phyloP scores from a whole-genome alignment of 2,329 filamentous ascomycete genomes.

The Cladophialophora carrionii region DNA sequence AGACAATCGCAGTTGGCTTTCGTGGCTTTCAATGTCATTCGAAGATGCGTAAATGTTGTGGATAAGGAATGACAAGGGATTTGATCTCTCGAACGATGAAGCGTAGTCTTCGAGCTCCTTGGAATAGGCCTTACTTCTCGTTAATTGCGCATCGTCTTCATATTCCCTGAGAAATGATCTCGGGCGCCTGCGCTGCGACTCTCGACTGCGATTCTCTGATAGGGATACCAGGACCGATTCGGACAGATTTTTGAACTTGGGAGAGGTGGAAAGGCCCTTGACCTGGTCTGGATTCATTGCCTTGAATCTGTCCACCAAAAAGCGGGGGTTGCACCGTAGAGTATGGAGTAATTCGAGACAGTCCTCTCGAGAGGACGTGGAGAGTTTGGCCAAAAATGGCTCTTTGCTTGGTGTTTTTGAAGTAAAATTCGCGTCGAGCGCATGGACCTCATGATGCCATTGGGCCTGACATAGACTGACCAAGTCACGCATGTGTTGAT shows the following conservation, averaged over 20 bases:
- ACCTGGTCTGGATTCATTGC: constrained; percentile 76
- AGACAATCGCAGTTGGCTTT: constrained; percentile 77
- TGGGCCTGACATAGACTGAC: constrained; percentile 48
- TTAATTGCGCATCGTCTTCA: constrained; percentile 69
- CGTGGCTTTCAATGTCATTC: constrained; percentile 76
- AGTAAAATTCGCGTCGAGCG: constrained; percentile 40
- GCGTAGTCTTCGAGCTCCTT: constrained; percentile 77
- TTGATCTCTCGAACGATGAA: constrained; percentile 84
- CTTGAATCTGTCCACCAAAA: constrained; percentile 79
- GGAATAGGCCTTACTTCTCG: constrained; percentile 51
- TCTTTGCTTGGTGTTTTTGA: constrained; percentile 31
- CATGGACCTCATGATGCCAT: constrained; percentile 42
- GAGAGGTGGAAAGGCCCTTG: constrained; percentile 73
- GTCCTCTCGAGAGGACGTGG: constrained; percentile 71
- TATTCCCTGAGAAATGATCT: constrained; percentile 59
- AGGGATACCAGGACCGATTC: constrained; percentile 80
- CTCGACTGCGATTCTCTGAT: constrained; percentile 54
- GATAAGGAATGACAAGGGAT: constrained; percentile 80
- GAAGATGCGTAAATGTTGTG: constrained; percentile 90
- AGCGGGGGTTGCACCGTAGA: constrained; percentile 83
- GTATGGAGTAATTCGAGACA: constrained; percentile 79
- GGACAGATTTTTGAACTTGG: constrained; percentile 76
- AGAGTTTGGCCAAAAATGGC: constrained; percentile 65
- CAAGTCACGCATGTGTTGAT: constrained; percentile 51
- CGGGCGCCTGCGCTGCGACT: constrained; percentile 51